Base-by-base conservation (phyloP, 2,329 filamentous ascomycete genomes). In the Fusarium floridanum region DNA sequence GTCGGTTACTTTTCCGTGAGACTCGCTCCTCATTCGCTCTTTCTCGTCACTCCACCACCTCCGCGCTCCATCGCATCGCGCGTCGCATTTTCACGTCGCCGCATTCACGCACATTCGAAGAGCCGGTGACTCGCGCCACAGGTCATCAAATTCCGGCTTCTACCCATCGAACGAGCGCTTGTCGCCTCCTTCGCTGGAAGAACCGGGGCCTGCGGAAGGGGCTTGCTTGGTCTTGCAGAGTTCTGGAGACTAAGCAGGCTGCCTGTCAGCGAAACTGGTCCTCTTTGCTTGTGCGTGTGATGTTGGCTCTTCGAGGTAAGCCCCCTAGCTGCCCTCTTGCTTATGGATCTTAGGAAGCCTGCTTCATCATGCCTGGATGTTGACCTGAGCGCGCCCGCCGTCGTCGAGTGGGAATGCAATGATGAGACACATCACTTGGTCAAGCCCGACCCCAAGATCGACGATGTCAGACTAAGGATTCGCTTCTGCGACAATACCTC, bases 181-280 rank as follows among this genome's bases (percentile, higher is more conserved):
- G 22, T 12, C 17, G 50, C 39, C 65, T 67, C 60, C 60, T 67
- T 59, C 41, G 50, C 50, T 61, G 64, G 64, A 67, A 67, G 50
- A 64, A 64, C 29, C 59, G 65, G 65, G 64, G 37, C 60, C 20
- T 59, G 50, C 14, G 27, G 65, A 67, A 64, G 60, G 65, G 34
- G 39, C 60, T 64, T 59, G 60, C 50, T 64, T 64, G 39, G 48
- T 22, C 65, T 67, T 41, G 65, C 60, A 64, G 65, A 63, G 45
- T 57, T 59, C 65, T 67, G 60, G 60, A 34, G 48, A 64, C 60
- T 24, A 53, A 60, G 37, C 37, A 67, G 17, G 59, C 20, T 41
- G 60, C 65, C 65, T 67, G 50, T 20, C 29, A 50, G 39, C 60
- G 61, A 67, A 67, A 55, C 60, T 41, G 39, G 36, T 43, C 12